Evolutionary conservation across 805 yeast species (phyloP).

Genomic region (Candida alai): DNA sequence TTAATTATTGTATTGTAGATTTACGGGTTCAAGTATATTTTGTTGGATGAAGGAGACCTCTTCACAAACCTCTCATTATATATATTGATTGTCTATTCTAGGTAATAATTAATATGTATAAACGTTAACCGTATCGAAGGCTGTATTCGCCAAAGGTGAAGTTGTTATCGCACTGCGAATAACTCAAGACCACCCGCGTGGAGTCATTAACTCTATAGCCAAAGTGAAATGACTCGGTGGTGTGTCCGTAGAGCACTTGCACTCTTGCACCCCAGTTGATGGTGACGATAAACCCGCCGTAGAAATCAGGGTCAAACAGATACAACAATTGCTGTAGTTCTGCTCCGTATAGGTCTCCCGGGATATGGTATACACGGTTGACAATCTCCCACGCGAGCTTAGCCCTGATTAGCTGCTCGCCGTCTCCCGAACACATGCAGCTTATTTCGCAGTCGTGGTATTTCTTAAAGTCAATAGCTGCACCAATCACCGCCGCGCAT

Average conservation of each 20-base stretch:
- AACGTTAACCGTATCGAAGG: conserved; percentile 2
- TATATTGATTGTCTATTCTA: too few relatives aligned
- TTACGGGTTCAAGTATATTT: conserved; percentile 4
- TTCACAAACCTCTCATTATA: conserved; percentile 5
- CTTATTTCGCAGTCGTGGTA: conserved; percentile 20
- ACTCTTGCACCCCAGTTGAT: conserved; percentile 6
- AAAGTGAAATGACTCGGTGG: conserved; percentile 35
- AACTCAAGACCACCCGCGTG: conserved; percentile 23
- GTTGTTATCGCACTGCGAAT: conserved; percentile 11
- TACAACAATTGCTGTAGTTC: conserved; percentile 16
- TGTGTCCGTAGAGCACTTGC: conserved; percentile 31
- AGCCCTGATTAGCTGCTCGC: conserved; percentile 49
- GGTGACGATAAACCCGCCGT: conserved; percentile 30
- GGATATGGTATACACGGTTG: conserved; percentile 9
- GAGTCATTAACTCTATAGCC: conserved; percentile 18
- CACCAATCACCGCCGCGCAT: conserved; percentile 50
- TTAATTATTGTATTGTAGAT: conserved; percentile 7
- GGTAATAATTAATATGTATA: conserved; percentile 8
- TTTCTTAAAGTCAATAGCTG: conserved; percentile 31
- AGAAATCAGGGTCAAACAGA: conserved; percentile 13
- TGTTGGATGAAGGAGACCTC: conserved; percentile 2
- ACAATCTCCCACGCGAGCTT: conserved; percentile 33
- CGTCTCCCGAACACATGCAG: conserved; percentile 51
- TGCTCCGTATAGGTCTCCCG: conserved; percentile 15
- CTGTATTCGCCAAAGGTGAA: conserved; percentile 27